phyloP scores from a whole-genome alignment of 257 asterid genomes.

The Solanum acaule region DNA sequence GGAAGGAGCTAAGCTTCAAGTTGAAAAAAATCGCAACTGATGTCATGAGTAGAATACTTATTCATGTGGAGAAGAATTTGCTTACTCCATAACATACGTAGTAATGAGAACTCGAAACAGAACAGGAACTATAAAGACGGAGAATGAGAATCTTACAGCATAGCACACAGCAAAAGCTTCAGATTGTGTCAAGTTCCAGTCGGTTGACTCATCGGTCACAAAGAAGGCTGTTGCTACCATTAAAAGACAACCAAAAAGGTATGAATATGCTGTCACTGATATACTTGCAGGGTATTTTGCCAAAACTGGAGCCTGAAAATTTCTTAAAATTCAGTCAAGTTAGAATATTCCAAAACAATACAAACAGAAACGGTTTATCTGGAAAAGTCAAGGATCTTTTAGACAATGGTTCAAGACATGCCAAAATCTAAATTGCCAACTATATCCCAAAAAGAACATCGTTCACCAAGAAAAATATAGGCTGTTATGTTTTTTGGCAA shows the following conservation, averaged over 20 bases:
- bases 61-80: neutral
- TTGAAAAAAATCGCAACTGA: neutral
- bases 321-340: neutral
- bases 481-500: neutral
- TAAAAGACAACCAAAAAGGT: slow-evolving; percentile 63
- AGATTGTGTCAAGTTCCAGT: slow-evolving; percentile 67
- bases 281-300: slow-evolving; percentile 90
- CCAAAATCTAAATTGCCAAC: neutral
- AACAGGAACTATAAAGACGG: neutral
- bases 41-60: neutral
- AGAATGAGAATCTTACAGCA: slow-evolving; percentile 56
- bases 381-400: neutral
- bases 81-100: neutral
- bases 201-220: slow-evolving; percentile 45
- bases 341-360: neutral
- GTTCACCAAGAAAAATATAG: neutral
- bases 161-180: slow-evolving; percentile 78
- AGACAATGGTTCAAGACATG: neutral
- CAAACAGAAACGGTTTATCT: neutral
- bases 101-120: neutral
- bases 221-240: slow-evolving; percentile 61
- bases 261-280: slow-evolving; percentile 88
- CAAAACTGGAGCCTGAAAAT: slow-evolving; percentile 79
- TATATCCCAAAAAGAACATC: neutral
- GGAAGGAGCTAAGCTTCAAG: neutral